Conservation (phyloP, 345 rosid species). For the Anastatica hierochuntica region DNA sequence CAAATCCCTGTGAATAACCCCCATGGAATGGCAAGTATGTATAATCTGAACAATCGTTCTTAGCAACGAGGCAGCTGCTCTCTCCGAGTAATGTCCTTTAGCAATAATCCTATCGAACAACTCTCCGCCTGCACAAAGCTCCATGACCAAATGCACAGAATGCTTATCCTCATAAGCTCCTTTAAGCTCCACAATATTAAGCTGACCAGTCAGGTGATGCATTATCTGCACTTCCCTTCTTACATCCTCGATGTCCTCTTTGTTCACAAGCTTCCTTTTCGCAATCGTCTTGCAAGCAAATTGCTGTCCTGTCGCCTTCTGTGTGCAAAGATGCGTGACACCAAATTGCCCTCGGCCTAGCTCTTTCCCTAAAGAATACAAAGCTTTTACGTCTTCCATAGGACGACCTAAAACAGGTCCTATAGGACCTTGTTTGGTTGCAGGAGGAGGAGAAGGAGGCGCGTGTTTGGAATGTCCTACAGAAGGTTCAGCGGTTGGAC, state of each 20-base stretch:
- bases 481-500: constrained; percentile 17
- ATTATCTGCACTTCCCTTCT: constrained; percentile 62
- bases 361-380: constrained; percentile 50
- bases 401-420: constrained; percentile 55
- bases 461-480: constrained; percentile 21
- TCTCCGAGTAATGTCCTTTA: constrained; percentile 60
- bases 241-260: constrained; percentile 61
- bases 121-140: constrained; percentile 70
- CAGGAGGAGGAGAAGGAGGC: constrained; percentile 28
- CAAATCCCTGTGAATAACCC: constrained; percentile 63
- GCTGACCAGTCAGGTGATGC: constrained; percentile 64
- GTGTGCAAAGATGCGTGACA: constrained; percentile 49
- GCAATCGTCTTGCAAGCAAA: constrained; percentile 69
- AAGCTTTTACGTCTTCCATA: constrained; percentile 52
- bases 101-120: constrained; percentile 60
- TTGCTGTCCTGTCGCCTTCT: constrained; percentile 41
- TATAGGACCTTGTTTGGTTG: constrained; percentile 22
- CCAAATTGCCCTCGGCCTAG: constrained; percentile 66
- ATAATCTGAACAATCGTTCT: constrained; percentile 55
- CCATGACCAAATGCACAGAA: constrained; percentile 71
- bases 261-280: constrained; percentile 47
- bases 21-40: constrained; percentile 62
- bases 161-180: constrained; percentile 68
- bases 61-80: constrained; percentile 49
- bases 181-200: constrained; percentile 57